Evolutionary conservation across 2,329 filamentous ascomycete genomes (phyloP), one percentile per base, ranked within the genome.

Genomic region (Sporothrix curviconia): DNA sequence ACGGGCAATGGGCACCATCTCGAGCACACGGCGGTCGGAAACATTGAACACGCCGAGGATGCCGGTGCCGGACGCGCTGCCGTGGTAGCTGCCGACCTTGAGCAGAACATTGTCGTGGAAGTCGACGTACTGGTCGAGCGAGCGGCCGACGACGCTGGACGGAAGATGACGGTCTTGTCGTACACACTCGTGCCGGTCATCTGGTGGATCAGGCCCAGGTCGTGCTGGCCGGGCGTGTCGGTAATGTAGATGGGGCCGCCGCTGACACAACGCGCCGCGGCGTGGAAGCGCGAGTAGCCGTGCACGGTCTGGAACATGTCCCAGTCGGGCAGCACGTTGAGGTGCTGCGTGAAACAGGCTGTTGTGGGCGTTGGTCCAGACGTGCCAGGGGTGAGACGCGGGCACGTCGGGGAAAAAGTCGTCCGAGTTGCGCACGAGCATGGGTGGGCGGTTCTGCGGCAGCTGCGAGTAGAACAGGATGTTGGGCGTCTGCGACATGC

Each of bases 181-280:
- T 82, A 76, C 0, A 84, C 77, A 0, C 89, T 94, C 11, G 78
- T 75, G 0, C 87, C 92, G 0, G 88, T 91, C 79, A 97, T 92
- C 68, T 95, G 86, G 28, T 78, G 72, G 60, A 99, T 87, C 15
- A 99, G 71, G 6, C 78, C 72, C 30, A 91, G 66, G 66, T 96
- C 80, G 69, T 97, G 90, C 59, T 89, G 74, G 0, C 90, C 92
- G 0, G 92, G 92, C 0, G 84, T 81, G 70, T 99, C 94, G 0
- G 92, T 97, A 68, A 99, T 92, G 66, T 95, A 96, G 40, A 99
- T 87, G 0, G 92, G 94, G 0, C 94, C 94, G 8, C 94, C 94
- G 49, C 87, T 92, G 9, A 99, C 78, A 69, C 90, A 95, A 47
- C 94, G 82, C 2, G 91, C 92, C 1, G 94, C 92, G 4, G 90